Conservation (phyloP, 768 basidiomycete species). For the Bullera alba region DNA sequence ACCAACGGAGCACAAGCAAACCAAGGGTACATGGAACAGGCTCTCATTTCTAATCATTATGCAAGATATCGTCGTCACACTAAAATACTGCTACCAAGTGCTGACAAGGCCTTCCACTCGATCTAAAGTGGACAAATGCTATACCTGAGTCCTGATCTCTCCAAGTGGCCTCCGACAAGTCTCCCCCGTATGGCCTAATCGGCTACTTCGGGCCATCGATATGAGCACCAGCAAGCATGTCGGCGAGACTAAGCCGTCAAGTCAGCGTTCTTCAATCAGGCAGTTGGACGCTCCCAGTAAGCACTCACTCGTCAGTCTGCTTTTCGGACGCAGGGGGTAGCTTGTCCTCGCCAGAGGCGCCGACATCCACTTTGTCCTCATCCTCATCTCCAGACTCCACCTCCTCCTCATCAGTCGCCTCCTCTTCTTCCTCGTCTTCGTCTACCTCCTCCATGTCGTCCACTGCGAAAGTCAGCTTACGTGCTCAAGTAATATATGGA, state of each 20-base stretch:
- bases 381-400: slow-evolving; percentile 23
- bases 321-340: slow-evolving; percentile 29
- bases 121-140: too few species aligned
- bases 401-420: slow-evolving; percentile 32
- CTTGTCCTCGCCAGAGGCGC: slow-evolving; percentile 17
- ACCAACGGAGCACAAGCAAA: too few species aligned
- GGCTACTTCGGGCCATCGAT: slow-evolving; percentile 8
- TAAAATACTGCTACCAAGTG: too few species aligned
- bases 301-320: slow-evolving; percentile 35
- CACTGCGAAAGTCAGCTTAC: slow-evolving; percentile 24
- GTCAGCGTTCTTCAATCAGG: slow-evolving; percentile 5
- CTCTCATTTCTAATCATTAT: too few species aligned
- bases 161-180: too few species aligned
- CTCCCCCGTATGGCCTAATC: background rate
- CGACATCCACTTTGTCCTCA: slow-evolving; percentile 12
- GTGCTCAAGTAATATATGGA: background rate
- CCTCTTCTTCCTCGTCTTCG: slow-evolving; percentile 53
- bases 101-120: too few species aligned
- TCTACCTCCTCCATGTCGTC: slow-evolving; percentile 67
- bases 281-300: background rate
- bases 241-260: slow-evolving; percentile 30
- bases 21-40: too few species aligned
- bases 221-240: slow-evolving; percentile 29
- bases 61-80: too few species aligned
- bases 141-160: too few species aligned